These are phyloP conservation scores for Tulasnella sp. DNA, from an alignment of 768 basidiomycete species.

Conservation along the genomic window DNA sequence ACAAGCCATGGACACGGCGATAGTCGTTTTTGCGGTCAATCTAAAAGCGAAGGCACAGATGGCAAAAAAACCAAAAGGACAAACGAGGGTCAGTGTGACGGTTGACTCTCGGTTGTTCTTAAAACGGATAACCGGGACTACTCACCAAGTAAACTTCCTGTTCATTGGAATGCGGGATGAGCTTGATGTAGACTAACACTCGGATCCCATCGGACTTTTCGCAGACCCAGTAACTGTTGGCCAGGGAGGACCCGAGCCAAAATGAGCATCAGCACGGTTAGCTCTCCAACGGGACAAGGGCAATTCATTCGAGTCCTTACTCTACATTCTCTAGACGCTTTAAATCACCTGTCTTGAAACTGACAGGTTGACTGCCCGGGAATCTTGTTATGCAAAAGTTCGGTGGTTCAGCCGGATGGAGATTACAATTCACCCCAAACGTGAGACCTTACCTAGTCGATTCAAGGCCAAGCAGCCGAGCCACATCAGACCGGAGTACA, in stretches of 20 bases:
- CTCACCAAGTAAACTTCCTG: conserved; percentile 69
- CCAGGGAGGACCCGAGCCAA: background rate
- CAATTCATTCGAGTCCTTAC: conserved; percentile 36
- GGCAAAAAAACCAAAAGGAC: background rate
- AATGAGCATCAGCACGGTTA: background rate
- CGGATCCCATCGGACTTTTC: conserved; percentile 97
- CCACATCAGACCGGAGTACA: conserved; percentile 53
- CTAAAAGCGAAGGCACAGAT: conserved; percentile 36
- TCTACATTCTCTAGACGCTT: conserved; percentile 73
- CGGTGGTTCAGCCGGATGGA: background rate
- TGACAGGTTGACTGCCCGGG: conserved; percentile 93
- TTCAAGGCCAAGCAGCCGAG: conserved; percentile 54
- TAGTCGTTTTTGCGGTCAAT: conserved; percentile 93
- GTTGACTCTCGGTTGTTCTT: background rate
- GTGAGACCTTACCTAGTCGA: conserved; percentile 47
- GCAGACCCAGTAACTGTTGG: conserved; percentile 89
- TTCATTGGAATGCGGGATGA: conserved; percentile 38
- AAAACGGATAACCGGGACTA: conserved; percentile 18
- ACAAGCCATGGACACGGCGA: conserved; percentile 63
- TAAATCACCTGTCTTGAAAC: conserved; percentile 66
- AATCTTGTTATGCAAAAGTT: conserved; percentile 45
- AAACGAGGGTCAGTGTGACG: background rate
- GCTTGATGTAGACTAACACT: conserved; percentile 74
- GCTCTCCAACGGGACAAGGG: background rate
- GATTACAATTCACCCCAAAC: background rate